Evolutionary conservation across 768 basidiomycete genomes (phyloP).

Genomic region (Russula griseocarnosa): DNA sequence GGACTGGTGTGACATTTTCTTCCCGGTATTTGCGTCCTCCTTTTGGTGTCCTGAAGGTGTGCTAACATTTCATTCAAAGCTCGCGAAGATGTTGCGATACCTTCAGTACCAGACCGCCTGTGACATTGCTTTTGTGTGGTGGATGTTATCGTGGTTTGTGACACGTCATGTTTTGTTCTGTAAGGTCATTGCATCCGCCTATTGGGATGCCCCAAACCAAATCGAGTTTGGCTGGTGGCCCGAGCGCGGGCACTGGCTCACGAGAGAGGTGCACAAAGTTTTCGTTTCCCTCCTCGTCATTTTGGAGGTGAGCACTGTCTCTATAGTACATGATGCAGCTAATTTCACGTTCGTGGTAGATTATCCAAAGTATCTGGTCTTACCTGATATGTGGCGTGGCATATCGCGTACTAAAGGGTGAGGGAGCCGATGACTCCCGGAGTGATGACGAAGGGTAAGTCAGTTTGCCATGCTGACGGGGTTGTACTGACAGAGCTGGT

Average conservation of each 20-base stretch:
- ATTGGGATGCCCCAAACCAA: conserved; percentile 47
- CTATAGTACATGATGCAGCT: not conserved
- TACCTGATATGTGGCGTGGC: conserved; percentile 79
- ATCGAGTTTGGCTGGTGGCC: conserved; percentile 59
- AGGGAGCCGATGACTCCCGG: conserved; percentile 76
- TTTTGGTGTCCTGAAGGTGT: not conserved
- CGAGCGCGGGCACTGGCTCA: conserved; percentile 53
- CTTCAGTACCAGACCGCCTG: conserved; percentile 57
- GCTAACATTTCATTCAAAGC: conserved; percentile 39
- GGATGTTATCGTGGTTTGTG: conserved; percentile 86
- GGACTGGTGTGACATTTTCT: conserved; percentile 90
- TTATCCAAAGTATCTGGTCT: conserved; percentile 83
- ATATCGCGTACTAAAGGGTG: conserved; percentile 70
- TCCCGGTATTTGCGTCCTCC: conserved; percentile 53
- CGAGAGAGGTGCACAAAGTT: conserved; percentile 38
- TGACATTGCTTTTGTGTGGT: conserved; percentile 73
- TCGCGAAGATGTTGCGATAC: conserved; percentile 94
- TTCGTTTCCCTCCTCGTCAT: conserved; percentile 56
- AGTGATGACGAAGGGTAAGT: conserved; percentile 78
- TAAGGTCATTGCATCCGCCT: conserved; percentile 60
- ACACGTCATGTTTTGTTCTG: conserved; percentile 85
- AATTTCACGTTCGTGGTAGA: conserved; percentile 37
- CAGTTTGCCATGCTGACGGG: conserved; percentile 11
- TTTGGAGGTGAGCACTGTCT: conserved; percentile 51
- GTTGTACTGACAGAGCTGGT: conserved; percentile 9